Evolutionary conservation across 805 yeast genomes (phyloP), one percentile per base, ranked within the genome.

Genomic region (Candida berthetii): DNA sequence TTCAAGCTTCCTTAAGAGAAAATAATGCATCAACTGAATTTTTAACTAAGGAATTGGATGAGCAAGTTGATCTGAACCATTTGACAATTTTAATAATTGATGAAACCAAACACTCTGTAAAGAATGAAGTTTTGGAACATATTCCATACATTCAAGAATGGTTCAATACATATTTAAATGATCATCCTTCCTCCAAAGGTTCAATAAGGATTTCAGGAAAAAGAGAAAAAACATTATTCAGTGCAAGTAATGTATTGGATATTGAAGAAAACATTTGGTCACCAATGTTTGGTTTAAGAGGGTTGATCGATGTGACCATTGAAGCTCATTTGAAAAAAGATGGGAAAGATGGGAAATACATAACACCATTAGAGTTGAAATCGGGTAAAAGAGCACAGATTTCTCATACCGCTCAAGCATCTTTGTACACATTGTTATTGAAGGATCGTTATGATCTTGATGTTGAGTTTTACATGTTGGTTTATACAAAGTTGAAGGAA

Each of bases 211-310:
- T 62, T 18, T 51, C 59, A 15, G 65, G 61, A 2, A 50, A 60
- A 5, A 48, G 57, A 37, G 61, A 62, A 18, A 58, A 62, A 13
- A 58, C 74, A 1, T 62, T 63, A 10, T 66, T 80, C 34, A 68
- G 82, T 0, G 78, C 85, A 0, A 67, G 76, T 14, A 79, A 82
- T 43, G 74, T 89, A 8, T 65, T 87, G 28, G 96, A 86, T 54
- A 77, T 87, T 9, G 99, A 93, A 60, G 97, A 93, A 53, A 85
- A 81, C 51, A 82, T 93, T 13, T 81, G 95, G 88, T 87, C 97
- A 0, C 96, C 97, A 0, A 73, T 77, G 55, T 89, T 75, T 64
- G 99, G 99, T 0, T 62, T 93, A 8, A 78, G 87, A 49, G 99
- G 99, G 0, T 77, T 82, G 50, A 78, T 90, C 15, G 99, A 93